Evolutionary conservation across 805 yeast genomes (phyloP), one percentile per base, ranked within the genome.

Genomic region (Yarrowia bubula): DNA sequence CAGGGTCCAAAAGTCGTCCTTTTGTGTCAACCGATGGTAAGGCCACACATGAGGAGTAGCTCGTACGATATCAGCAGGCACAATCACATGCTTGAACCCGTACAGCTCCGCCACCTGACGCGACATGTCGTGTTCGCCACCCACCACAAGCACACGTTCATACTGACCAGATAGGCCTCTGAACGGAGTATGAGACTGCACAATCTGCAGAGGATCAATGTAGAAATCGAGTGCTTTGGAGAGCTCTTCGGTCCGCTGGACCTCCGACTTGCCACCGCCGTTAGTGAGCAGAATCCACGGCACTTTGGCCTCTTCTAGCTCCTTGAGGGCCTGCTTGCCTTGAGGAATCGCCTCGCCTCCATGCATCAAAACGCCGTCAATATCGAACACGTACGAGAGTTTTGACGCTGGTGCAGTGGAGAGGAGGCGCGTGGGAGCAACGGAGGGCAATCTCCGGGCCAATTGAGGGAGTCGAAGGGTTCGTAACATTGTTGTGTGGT

Each of bases 161-260:
- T 80, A 85, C 47, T 73, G 73, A 53, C 80, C 78, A 4, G 81
- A 83, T 61, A 89, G 76, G 0, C 86, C 81, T 68, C 82, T 83
- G 81, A 87, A 85, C 0, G 97, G 97, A 0, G 98, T 91, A 73
- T 92, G 98, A 43, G 93, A 85, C 75, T 89, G 96, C 15, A 92
- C 85, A 48, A 92, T 78, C 71, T 92, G 97, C 48, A 79, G 75
- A 2, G 85, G 81, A 1, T 72, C 71, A 1, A 74, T 73, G 17
- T 66, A 62, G 28, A 79, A 77, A 8, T 77, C 80, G 63, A 88
- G 74, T 39, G 75, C 75, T 8, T 77, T 71, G 1, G 85, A 80
- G 3, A 90, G 73, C 38, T 80, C 81, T 1, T 78, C 77, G 1
- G 86, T 84, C 48, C 96, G 78, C n/a, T 79, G 81, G 5, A 71